Conservation (phyloP, 805 yeast species). For the Hemisphaericaspora nanyangensis region DNA sequence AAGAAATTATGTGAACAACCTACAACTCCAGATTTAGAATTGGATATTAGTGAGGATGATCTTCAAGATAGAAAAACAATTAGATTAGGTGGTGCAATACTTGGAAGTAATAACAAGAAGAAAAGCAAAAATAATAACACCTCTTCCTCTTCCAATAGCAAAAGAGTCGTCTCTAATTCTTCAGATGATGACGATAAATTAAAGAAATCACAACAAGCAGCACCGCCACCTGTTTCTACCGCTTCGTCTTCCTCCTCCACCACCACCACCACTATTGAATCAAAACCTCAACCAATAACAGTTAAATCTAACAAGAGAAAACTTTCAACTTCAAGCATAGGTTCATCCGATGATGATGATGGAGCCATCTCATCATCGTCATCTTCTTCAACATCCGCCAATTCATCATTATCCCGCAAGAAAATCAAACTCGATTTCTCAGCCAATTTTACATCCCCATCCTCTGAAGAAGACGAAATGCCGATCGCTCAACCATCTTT, state of each 20-base stretch:
- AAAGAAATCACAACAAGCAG: too few relatives aligned
- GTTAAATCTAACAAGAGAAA: conserved; percentile 5
- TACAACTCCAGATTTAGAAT: not conserved
- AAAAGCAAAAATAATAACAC: not conserved
- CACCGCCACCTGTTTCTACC: conserved; percentile 1
- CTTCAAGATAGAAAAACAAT: conserved; percentile 4
- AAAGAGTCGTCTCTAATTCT: not conserved
- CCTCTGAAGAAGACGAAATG: conserved; percentile 24
- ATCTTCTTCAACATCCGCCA: too few relatives aligned
- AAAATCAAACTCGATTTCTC: conserved; percentile 6
- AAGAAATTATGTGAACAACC: conserved; percentile 22
- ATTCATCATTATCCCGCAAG: not conserved
- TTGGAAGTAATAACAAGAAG: not conserved
- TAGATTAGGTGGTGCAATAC: not conserved
- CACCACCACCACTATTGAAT: not conserved
- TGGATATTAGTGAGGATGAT: conserved; percentile 2
- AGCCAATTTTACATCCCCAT: conserved; percentile 31
- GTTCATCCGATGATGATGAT: conserved; percentile 12
- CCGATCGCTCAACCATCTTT: conserved; percentile 6
- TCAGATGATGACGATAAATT: not conserved
- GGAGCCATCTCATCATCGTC: too few relatives aligned
- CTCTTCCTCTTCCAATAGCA: not conserved
- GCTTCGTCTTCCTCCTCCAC: not conserved
- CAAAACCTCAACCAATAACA: not conserved
- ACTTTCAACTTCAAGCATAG: conserved; percentile 6